Conservation (phyloP, 2,329 filamentous ascomycete species). For the Curvularia sp. region DNA sequence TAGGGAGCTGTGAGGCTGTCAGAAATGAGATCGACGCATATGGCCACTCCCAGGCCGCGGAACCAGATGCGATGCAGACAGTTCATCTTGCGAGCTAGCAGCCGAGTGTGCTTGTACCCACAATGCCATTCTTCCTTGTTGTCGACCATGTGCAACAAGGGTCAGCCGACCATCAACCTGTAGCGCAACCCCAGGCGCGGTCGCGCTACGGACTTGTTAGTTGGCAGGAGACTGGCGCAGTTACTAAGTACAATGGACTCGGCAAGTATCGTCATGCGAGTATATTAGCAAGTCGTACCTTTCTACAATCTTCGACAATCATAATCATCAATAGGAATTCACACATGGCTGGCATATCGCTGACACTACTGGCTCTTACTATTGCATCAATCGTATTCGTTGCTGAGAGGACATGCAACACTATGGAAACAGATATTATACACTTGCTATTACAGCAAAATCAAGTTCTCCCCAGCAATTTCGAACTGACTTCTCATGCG, state of each 20-base stretch:
- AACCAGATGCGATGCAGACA: neutral
- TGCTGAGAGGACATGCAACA: neutral
- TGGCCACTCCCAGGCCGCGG: neutral
- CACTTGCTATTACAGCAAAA: neutral
- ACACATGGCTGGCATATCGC: neutral
- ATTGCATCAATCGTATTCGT: neutral
- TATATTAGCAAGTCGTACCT: neutral
- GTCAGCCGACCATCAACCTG: slow-evolving; percentile 8
- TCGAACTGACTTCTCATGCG: neutral
- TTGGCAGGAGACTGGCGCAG: neutral
- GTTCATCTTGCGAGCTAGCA: slow-evolving; percentile 1
- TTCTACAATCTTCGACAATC: neutral
- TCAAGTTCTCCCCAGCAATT: neutral
- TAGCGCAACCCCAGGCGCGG: slow-evolving; percentile 1
- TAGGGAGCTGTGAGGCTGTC: neutral
- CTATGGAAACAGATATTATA: neutral
- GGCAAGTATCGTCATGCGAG: neutral
- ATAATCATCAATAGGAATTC: neutral
- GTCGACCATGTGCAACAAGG: neutral
- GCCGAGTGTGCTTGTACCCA: slow-evolving; percentile 10
- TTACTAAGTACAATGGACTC: neutral
- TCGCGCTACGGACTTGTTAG: neutral
- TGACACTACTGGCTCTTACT: neutral
- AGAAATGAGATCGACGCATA: neutral
- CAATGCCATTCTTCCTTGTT: slow-evolving; percentile 6